Evolutionary conservation across 2,329 filamentous ascomycete genomes (phyloP).

Genomic region (Ceratocystis harringtonii): DNA sequence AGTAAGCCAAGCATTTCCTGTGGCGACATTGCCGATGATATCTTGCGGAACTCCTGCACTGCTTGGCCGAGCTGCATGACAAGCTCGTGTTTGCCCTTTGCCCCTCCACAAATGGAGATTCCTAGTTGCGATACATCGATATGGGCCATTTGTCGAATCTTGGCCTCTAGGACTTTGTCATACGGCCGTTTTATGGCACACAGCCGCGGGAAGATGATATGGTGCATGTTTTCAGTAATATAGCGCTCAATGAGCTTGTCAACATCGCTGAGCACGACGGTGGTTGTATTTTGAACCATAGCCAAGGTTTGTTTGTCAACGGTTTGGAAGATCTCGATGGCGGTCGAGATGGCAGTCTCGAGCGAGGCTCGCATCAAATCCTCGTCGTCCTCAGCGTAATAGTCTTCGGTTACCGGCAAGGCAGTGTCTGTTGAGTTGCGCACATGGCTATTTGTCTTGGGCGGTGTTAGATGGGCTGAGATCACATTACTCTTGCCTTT

Average conservation of each 20-base stretch:
- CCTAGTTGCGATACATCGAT: slow-evolving; percentile 92
- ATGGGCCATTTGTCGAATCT: slow-evolving; percentile 83
- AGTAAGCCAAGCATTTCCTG: slow-evolving; percentile 80
- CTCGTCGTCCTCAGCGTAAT: slow-evolving; percentile 79
- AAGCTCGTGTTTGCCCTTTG: slow-evolving; percentile 65
- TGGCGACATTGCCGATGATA: slow-evolving; percentile 60
- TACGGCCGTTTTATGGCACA: slow-evolving; percentile 64
- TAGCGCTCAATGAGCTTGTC: slow-evolving; percentile 93
- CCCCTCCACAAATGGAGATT: slow-evolving; percentile 67
- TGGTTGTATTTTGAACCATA: slow-evolving; percentile 78
- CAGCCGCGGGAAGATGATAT: slow-evolving; percentile 71
- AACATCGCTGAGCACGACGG: slow-evolving; percentile 79
- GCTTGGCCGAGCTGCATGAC: slow-evolving; percentile 60
- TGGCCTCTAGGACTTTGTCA: slow-evolving; percentile 74
- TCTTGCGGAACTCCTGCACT: slow-evolving; percentile 79
- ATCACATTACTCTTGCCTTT: slow-evolving; percentile 24
- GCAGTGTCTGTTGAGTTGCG: slow-evolving; percentile 19
- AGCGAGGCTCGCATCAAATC: slow-evolving; percentile 76
- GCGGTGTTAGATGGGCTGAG: neutral
- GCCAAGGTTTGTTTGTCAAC: slow-evolving; percentile 95
- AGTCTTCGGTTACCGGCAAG: slow-evolving; percentile 42
- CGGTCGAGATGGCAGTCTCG: slow-evolving; percentile 81
- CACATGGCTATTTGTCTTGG: neutral
- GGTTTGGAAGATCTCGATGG: slow-evolving; percentile 88
- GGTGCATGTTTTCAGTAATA: slow-evolving; percentile 82